Evolutionary conservation across 768 basidiomycete genomes (phyloP).

Genomic region (Paxillus rubicundulus): DNA sequence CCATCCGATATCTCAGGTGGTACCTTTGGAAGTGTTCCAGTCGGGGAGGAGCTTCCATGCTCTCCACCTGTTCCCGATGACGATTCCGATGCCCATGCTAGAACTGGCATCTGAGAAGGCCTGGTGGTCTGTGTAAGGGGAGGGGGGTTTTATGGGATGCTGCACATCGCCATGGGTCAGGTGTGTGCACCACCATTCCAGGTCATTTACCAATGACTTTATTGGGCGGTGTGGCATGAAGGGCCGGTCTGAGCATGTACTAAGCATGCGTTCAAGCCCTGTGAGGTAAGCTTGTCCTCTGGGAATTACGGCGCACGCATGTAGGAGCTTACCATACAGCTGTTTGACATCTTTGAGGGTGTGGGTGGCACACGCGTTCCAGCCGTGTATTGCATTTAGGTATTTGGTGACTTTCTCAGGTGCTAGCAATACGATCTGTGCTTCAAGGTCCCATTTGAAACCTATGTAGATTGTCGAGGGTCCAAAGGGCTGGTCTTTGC

Average conservation of each 20-base stretch:
- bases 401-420: conserved; percentile 29
- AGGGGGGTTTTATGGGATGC: neutral
- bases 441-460: conserved; percentile 32
- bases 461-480: too few relatives aligned
- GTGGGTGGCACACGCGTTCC: conserved; percentile 25
- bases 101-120: conserved; percentile 18
- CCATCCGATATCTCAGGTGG: conserved; percentile 14
- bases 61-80: too few relatives aligned
- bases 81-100: conserved; percentile 10
- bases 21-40: conserved; percentile 6
- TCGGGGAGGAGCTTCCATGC: conserved; percentile 17
- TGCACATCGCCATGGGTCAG: neutral
- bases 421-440: conserved; percentile 20
- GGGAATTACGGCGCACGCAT: too few relatives aligned
- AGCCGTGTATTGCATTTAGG: conserved; percentile 22
- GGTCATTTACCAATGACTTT: conserved; percentile 13
- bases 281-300: too few relatives aligned
- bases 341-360: conserved; percentile 27
- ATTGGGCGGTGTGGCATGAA: conserved; percentile 24
- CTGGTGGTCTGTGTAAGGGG: neutral
- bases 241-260: conserved; percentile 26
- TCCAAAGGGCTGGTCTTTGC: conserved; percentile 32
- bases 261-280: too few relatives aligned
- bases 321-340: too few relatives aligned
- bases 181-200: conserved; percentile 34